These are phyloP conservation scores for Pelargonium fulgidum DNA, from an alignment of 441 rosid genomes.

Conservation along the genomic window DNA sequence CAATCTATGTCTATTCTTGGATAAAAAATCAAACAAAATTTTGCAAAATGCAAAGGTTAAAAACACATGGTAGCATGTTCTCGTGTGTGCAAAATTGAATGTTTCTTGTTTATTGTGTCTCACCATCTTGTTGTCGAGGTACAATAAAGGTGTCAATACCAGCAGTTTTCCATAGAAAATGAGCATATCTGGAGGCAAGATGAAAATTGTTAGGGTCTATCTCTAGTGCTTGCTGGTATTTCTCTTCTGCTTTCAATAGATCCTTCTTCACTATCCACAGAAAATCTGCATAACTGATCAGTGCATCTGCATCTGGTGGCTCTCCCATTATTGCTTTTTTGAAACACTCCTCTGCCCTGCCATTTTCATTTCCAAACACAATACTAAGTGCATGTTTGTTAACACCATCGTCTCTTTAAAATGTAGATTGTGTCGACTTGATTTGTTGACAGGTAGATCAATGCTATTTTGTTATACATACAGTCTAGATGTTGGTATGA, in stretches of 20 bases:
- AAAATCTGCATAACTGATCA: background rate
- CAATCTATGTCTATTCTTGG: background rate
- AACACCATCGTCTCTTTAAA: too few relatives aligned
- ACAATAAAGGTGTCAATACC: background rate
- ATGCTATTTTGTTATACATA: too few relatives aligned
- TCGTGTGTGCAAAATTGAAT: background rate
- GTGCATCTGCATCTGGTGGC: background rate
- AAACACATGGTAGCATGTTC: background rate
- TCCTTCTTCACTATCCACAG: constrained; percentile 1
- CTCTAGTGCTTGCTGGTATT: background rate
- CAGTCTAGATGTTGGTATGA: too few relatives aligned
- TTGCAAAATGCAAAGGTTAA: background rate
- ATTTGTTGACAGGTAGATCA: too few relatives aligned
- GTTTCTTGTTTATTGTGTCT: background rate
- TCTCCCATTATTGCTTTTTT: background rate
- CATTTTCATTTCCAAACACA: background rate
- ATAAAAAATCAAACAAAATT: background rate
- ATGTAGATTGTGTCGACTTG: too few relatives aligned
- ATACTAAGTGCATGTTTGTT: background rate
- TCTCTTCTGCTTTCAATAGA: background rate
- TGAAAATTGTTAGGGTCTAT: background rate
- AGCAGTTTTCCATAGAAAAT: background rate
- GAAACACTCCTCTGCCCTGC: constrained; percentile 2
- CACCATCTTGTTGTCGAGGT: background rate
- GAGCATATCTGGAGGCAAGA: background rate